phyloP scores from a whole-genome alignment of 2,329 filamentous ascomycete species.

The Fonsecaea erecta region DNA sequence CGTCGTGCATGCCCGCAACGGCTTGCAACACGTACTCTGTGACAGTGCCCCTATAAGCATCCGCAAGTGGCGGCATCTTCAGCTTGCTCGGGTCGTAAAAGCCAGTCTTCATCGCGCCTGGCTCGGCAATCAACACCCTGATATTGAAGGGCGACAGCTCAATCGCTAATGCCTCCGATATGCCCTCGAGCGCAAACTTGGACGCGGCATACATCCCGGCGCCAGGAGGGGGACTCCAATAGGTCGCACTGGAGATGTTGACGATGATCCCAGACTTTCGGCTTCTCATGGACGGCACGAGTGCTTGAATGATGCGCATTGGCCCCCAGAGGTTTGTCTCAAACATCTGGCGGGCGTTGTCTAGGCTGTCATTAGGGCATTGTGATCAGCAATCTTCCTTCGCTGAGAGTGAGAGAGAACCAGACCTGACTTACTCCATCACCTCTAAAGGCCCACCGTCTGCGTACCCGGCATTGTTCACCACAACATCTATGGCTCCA shows the following conservation, averaged over 20 bases:
- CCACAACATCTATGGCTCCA: constrained; percentile 37
- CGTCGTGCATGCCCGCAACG: constrained; percentile 26
- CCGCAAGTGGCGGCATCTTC: constrained; percentile 16
- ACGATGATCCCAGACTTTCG: constrained; percentile 27
- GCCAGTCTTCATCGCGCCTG: constrained; percentile 50
- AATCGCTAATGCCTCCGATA: constrained; percentile 45
- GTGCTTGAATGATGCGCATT: constrained; percentile 29
- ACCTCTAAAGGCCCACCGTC: constrained; percentile 29
- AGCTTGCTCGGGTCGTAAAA: constrained; percentile 41
- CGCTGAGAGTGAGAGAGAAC: background rate
- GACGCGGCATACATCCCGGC: constrained; percentile 40
- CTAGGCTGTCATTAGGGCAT: background rate
- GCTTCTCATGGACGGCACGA: constrained; percentile 27
- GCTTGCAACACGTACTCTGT: constrained; percentile 15
- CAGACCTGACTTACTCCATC: constrained; percentile 27
- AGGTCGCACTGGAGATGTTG: constrained; percentile 23
- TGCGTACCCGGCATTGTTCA: constrained; percentile 40
- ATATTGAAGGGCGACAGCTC: constrained; percentile 48
- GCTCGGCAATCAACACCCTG: constrained; percentile 49
- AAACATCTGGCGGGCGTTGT: constrained; percentile 24
- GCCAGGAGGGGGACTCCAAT: constrained; percentile 37
- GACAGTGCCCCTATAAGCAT: constrained; percentile 23
- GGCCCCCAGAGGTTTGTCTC: constrained; percentile 36
- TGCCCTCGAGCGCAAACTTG: constrained; percentile 51
- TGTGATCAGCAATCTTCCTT: background rate